Evolutionary conservation across 1,139 yeast genomes (phyloP), one percentile per base, ranked within the genome.

Genomic region (Protomyces arabidopsidicola): DNA sequence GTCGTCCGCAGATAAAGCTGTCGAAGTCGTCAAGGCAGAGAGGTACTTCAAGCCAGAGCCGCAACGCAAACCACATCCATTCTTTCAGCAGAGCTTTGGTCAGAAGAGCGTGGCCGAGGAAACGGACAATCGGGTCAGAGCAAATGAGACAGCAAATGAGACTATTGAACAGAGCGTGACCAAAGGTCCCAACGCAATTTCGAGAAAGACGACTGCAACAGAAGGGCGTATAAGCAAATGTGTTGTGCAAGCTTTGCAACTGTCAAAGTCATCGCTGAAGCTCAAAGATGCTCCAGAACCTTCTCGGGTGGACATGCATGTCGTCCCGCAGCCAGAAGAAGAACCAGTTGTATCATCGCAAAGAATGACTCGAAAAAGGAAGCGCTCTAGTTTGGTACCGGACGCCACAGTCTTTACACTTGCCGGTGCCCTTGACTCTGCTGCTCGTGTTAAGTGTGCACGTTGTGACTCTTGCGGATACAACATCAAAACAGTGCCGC

Each of bases 231-330:
- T 36, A 5, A 27, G 31, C 31, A 27, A 27, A 27, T 8, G 31
- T 4, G 6, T 27, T 27, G 31, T 2, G 6, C 1, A 27, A 5
- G 31, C 4, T 27, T 27, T 27, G 31, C 31, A 27, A 27, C 31
- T 27, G 31, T 8, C 6, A 27, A 27, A 8, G 8, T 36, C 42
- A 9, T n/a, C 4, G 16, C 16, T 5, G 4, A 35, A 38, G 20
- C 53, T 16, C 10, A 18, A 14, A 12, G 27, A 38, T 36, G 42
- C 53, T 16, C 60, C 60, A 12, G 18, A 31, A 42, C 60, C 60
- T n/a, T 10, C 39, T 2, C 45, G 45, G 8, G 53, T 18, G 6
- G 31, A 50, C 18, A 55, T 55, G 60, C 53, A 16, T 14, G 53
- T 55, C 34, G 16, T 16, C n/a, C 45, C 42, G 14, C 3, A 24